Evolutionary conservation across 108 stramenopile species (phyloP).

Genomic region (Conticribra weissflogii): DNA sequence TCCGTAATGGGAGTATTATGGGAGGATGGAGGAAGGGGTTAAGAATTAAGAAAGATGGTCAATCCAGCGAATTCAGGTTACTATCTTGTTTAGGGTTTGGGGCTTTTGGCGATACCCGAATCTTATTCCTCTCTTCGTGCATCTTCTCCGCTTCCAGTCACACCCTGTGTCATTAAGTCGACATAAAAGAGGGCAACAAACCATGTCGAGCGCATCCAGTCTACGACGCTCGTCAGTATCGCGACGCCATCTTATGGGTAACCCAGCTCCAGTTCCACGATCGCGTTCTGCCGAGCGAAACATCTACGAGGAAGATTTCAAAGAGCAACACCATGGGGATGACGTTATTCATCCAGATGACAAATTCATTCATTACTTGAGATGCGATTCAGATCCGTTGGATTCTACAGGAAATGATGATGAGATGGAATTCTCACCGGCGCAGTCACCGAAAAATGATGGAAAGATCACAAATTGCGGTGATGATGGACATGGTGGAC

Average conservation of each 20-base stretch:
- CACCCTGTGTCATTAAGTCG: too few species aligned
- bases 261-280: neutral
- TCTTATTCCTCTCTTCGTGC: too few species aligned
- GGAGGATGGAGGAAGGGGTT: too few species aligned
- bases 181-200: too few species aligned
- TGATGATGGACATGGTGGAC: neutral
- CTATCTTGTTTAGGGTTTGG: too few species aligned
- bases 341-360: neutral
- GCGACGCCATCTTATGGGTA: neutral
- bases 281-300: neutral
- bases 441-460: neutral
- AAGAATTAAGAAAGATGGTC: too few species aligned
- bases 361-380: neutral
- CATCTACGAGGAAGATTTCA: neutral
- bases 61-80: too few species aligned
- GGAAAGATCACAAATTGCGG: neutral
- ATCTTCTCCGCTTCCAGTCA: too few species aligned
- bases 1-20: too few species aligned
- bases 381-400: constrained; percentile 30
- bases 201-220: too few species aligned
- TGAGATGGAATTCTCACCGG: neutral
- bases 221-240: neutral
- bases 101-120: too few species aligned
- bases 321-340: constrained; percentile 11
- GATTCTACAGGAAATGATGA: constrained; percentile 7